Percentiles rank a stretch among this genome's conserved stretches.
phyloP scores from a whole-genome alignment of 208 protist species.

The Strigomonas galati region DNA sequence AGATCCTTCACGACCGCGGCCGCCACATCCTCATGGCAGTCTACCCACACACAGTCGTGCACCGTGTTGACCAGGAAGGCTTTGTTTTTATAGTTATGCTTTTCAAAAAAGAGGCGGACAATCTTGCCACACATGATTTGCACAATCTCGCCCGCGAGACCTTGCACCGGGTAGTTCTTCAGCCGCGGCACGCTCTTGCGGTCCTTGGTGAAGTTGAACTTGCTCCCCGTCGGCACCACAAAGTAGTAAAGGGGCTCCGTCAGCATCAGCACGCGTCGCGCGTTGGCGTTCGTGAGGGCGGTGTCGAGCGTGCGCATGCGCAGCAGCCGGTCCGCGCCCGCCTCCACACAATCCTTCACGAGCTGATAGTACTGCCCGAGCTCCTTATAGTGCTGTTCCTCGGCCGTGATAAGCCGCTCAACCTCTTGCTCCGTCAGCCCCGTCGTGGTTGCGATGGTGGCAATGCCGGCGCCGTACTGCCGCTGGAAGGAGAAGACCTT shows the following conservation, averaged over 20 bases:
- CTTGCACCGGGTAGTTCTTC: conserved; percentile 92
- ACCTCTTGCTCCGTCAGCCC: conserved; percentile 86
- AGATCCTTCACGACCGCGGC: conserved; percentile 75
- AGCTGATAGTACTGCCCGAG: conserved; percentile 76
- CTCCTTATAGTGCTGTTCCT: conserved; percentile 87
- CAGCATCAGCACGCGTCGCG: conserved; percentile 71
- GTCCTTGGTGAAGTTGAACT: conserved; percentile 86
- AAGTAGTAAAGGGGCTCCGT: conserved; percentile 86
- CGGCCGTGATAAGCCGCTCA: conserved; percentile 75
- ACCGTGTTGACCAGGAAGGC: conserved; percentile 90
- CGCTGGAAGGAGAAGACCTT: conserved; percentile 92
- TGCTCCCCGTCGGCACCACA: conserved; percentile 78
- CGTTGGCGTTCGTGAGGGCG: conserved; percentile 43
- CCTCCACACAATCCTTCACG: conserved; percentile 75
- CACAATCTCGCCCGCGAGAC: conserved; percentile 86
- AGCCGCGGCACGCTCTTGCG: conserved; percentile 73
- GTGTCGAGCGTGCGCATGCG: conserved; percentile 73
- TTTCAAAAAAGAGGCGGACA: conserved; percentile 73
- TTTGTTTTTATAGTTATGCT: conserved; percentile 70
- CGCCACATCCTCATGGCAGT: conserved; percentile 75
- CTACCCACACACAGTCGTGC: conserved; percentile 91
- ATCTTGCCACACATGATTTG: conserved; percentile 89
- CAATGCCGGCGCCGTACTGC: conserved; percentile 84
- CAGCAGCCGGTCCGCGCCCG: conserved; percentile 67
- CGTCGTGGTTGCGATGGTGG: conserved; percentile 81